phyloP scores from a whole-genome alignment of 805 yeast genomes.

The Ogataea polymorpha region DNA sequence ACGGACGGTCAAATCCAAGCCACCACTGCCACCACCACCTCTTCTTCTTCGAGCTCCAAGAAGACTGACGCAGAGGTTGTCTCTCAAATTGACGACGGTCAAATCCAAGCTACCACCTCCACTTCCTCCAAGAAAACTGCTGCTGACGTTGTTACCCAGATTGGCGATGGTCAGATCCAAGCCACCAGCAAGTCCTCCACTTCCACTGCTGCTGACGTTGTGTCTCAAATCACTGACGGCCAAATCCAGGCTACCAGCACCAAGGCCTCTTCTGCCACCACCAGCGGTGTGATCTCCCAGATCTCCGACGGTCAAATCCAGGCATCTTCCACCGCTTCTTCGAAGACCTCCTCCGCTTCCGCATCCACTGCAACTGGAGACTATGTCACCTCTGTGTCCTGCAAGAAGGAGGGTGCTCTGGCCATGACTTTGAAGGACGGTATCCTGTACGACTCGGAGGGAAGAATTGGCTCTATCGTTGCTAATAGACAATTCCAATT shows the following conservation, averaged over 20 bases:
- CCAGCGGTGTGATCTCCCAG: constrained; percentile 38
- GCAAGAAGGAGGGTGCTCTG: constrained; percentile 38
- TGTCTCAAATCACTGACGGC: constrained; percentile 39
- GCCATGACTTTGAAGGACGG: constrained; percentile 41
- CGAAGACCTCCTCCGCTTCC: constrained; percentile 29
- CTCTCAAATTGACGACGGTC: constrained; percentile 59
- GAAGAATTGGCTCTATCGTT: constrained; percentile 58
- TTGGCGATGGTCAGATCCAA: constrained; percentile 59
- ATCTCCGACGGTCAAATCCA: constrained; percentile 37
- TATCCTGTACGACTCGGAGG: constrained; percentile 43
- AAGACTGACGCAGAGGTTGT: constrained; percentile 36
- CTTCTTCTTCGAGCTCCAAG: constrained; percentile 7
- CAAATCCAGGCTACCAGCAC: constrained; percentile 26
- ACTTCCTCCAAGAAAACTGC: constrained; percentile 19
- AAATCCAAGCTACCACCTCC: constrained; percentile 47
- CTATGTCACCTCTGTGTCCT: constrained; percentile 30
- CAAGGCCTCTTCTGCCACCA: constrained; percentile 32
- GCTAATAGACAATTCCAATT: constrained; percentile 65
- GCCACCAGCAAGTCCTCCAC: constrained; percentile 29
- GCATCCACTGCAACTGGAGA: constrained; percentile 14
- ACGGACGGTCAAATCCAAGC: constrained; percentile 47
- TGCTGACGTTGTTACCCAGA: constrained; percentile 46
- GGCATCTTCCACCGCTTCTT: constrained; percentile 35
- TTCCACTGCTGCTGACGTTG: constrained; percentile 30
- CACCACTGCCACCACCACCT: constrained; percentile 13